Evolutionary conservation across 768 basidiomycete species (phyloP).

Genomic region (Trametes sanguinea): DNA sequence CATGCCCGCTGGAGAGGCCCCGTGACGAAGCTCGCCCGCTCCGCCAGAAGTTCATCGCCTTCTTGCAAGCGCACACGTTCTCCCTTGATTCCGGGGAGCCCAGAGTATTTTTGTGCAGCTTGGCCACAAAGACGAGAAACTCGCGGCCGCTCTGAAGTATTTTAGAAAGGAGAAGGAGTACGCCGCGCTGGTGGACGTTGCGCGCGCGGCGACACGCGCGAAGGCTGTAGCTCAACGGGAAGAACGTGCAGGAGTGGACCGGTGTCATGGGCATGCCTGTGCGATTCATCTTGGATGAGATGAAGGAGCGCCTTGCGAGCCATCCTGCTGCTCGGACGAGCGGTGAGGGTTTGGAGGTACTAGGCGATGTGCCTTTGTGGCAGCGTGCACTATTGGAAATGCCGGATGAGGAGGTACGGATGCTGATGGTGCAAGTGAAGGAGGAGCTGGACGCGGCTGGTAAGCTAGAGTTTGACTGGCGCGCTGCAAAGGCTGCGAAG

Average conservation of each 20-base stretch:
- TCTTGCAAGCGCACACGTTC: conserved; percentile 38
- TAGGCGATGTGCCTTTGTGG: conserved; percentile 14
- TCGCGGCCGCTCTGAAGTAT: conserved; percentile 19
- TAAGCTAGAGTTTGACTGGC: conserved; percentile 23
- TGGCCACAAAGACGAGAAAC: conserved; percentile 6
- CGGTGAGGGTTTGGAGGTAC: not conserved
- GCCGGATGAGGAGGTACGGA: conserved; percentile 22
- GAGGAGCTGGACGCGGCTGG: conserved; percentile 27
- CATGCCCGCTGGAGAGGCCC: conserved; percentile 42
- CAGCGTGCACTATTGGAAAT: conserved; percentile 23
- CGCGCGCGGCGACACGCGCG: conserved; percentile 28
- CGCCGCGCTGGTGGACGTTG: conserved; percentile 29
- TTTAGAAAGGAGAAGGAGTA: conserved; percentile 29
- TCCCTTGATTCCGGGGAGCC: not conserved
- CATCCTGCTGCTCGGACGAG: not conserved
- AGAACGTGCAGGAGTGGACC: conserved; percentile 28
- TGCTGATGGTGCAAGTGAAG: conserved; percentile 21
- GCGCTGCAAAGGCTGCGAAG: conserved; percentile 22
- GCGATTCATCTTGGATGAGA: conserved; percentile 28
- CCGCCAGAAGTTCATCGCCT: conserved; percentile 60
- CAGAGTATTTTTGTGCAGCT: not conserved
- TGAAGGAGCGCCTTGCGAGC: conserved; percentile 22
- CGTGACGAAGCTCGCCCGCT: conserved; percentile 51
- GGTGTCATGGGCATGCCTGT: conserved; percentile 27
- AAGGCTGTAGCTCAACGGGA: conserved; percentile 29